Evolutionary conservation across 805 yeast species (phyloP).

Genomic region (Vanderwaltozyma verrucispora): DNA sequence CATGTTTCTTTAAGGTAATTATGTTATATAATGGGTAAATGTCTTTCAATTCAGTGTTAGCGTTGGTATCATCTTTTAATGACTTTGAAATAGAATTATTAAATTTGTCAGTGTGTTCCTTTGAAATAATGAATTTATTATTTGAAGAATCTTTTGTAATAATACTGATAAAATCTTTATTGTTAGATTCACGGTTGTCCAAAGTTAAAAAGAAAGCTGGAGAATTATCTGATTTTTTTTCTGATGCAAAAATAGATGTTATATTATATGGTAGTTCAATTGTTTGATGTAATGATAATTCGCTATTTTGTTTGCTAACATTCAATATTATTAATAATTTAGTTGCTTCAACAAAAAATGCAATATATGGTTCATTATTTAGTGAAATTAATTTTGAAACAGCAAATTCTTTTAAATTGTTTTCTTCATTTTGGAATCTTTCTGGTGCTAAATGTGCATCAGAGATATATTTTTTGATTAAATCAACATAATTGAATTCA

Average conservation of each 20-base stretch:
- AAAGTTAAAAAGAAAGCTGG: constrained; percentile 28
- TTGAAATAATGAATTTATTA: constrained; percentile 16
- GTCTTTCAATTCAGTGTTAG: constrained; percentile 30
- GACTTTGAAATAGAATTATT: constrained; percentile 14
- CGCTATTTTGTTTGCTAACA: constrained; percentile 14
- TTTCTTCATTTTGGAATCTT: constrained; percentile 46
- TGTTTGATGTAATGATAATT: constrained; percentile 17
- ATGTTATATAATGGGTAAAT: constrained; percentile 41
- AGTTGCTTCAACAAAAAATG: constrained; percentile 45
- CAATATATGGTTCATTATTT: constrained; percentile 24
- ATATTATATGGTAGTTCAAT: constrained; percentile 26
- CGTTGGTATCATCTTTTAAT: constrained; percentile 19
- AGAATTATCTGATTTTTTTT: constrained; percentile 17
- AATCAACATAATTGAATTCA: constrained; percentile 38
- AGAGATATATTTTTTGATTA: constrained; percentile 35
- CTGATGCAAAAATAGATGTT: constrained; percentile 19
- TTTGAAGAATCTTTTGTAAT: constrained; percentile 13
- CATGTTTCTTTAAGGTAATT: constrained; percentile 47
- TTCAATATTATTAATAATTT: constrained; percentile 30
- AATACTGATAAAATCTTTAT: constrained; percentile 12
- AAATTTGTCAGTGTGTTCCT: constrained; percentile 9
- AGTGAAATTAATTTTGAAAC: constrained; percentile 37
- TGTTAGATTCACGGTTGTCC: constrained; percentile 21
- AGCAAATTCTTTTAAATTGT: constrained; percentile 39
- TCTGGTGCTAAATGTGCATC: constrained; percentile 54